These are phyloP conservation scores for Solanum paucissectum DNA, from an alignment of 257 asterid genomes.

Conservation along the genomic window DNA sequence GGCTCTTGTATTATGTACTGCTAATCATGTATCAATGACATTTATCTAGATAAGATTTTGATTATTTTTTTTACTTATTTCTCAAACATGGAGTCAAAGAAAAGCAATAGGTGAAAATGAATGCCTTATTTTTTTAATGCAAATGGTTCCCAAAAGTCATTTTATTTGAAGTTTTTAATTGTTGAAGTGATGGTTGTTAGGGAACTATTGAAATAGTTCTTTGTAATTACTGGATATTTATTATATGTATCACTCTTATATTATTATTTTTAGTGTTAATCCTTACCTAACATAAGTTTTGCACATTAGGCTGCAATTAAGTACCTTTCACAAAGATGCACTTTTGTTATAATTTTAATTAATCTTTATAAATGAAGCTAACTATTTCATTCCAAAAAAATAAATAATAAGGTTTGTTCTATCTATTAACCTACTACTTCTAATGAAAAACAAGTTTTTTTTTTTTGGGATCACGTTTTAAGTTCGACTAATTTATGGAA, in stretches of 20 bases:
- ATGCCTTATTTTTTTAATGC: not conserved
- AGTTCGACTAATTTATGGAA: not conserved
- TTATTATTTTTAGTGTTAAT: not conserved
- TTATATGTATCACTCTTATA: not conserved
- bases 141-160: not conserved
- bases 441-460: not conserved
- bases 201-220: not conserved
- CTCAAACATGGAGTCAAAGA: not conserved
- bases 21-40: not conserved
- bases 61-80: not conserved
- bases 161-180: not conserved
- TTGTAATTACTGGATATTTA: not conserved
- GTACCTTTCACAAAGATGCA: not conserved
- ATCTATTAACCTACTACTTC: not conserved
- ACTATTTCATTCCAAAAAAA: not conserved
- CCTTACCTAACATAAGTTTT: not conserved
- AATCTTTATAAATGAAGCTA: not conserved
- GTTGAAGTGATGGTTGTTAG: not conserved
- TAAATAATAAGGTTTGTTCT: not conserved
- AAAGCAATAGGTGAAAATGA: not conserved
- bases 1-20: not conserved
- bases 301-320: not conserved
- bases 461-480: not conserved
- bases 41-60: not conserved
- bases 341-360: not conserved